phyloP scores from a whole-genome alignment of 139 green algal genomes.

The Haematococcus lacustris region DNA sequence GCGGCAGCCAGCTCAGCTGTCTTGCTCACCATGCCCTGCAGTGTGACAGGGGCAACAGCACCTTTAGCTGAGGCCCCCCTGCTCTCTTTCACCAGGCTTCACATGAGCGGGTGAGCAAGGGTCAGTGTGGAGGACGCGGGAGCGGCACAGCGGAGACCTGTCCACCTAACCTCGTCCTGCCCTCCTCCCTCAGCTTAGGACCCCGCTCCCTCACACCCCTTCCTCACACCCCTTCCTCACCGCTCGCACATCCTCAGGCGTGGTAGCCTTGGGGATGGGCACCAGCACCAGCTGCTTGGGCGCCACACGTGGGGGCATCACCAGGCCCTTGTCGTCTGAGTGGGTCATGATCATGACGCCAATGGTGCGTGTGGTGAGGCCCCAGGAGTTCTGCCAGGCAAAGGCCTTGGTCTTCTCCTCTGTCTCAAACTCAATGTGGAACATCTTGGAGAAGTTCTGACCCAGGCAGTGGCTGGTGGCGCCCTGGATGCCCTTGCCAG shows the following conservation, averaged over 20 bases:
- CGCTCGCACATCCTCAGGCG: conserved; percentile 33
- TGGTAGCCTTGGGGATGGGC: conserved; percentile 80
- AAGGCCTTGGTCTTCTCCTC: conserved; percentile 61
- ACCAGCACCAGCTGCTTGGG: conserved; percentile 80
- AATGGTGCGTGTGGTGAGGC: conserved; percentile 91
- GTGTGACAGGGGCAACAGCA: too few species aligned
- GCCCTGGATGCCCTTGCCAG: conserved; percentile 89
- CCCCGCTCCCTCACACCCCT: too few species aligned
- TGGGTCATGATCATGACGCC: conserved; percentile 99
- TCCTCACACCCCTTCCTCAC: conserved; percentile 17
- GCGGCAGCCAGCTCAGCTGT: conserved; percentile 18
- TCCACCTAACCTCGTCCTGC: too few species aligned
- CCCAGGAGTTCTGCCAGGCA: conserved; percentile 97
- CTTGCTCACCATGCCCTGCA: conserved; percentile 44
- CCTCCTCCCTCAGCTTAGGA: too few species aligned
- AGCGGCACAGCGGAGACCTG: too few species aligned
- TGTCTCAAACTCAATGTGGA: conserved; percentile 82
- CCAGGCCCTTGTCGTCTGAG: conserved; percentile 92
- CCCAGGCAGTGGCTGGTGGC: conserved; percentile 94
- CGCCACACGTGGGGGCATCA: conserved; percentile 85
- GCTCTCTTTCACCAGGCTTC: too few species aligned
- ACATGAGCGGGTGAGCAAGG: too few species aligned
- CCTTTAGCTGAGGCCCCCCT: too few species aligned
- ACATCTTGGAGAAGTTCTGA: conserved; percentile 97
- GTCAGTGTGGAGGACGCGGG: too few species aligned